Evolutionary conservation across 768 basidiomycete genomes (phyloP), one percentile per base, ranked within the genome.

Genomic region (Rhizopogon roseolus): DNA sequence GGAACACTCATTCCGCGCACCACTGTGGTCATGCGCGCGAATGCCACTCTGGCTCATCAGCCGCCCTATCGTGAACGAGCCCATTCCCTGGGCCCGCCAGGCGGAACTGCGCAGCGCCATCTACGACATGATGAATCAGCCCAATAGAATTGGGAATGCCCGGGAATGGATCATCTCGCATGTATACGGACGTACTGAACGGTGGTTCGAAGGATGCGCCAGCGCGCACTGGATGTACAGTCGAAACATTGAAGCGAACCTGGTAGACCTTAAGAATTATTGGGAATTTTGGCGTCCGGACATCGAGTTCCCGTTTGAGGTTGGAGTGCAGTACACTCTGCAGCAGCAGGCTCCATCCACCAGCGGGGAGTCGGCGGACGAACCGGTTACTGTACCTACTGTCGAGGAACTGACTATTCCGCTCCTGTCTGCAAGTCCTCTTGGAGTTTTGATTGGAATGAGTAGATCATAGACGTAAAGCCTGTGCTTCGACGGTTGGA

Each of bases 1-100:
- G 67, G 67, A 68, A 49, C 57, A 68, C 48, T 66, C 67, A 16
- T 46, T 54, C 40, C 61, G 66, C 8, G 67, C 66, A 8, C 68
- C 67, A 29, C 60, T 67, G 22, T 68, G 67, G 67, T 66, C 68
- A 17, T 69, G 68, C 46, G 67, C 67, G 32, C 64, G 66, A 50
- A 57, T 68, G 59, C 67, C 67, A 13, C 56, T 56, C 29, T 68
- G 65, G 64, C 53, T 68, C 27, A 32, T 40, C 28, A 63, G 59
- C 16, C 60, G 54, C 52, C 32, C 59, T 5, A 55, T 54, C 34
- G 54, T 58, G 25, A 52, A 55, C 52, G 65, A 64, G 43, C 57
- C 55, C 27, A 54, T 67, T 41, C 53, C 60, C 32, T 61, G 64
- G 59, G 59, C 60, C 13, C 57, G 58, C 10, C 66, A 66, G 62